Evolutionary conservation across 495 filamentous ascomycete species (phyloP).

Genomic region (Penicilliopsis zonata): DNA sequence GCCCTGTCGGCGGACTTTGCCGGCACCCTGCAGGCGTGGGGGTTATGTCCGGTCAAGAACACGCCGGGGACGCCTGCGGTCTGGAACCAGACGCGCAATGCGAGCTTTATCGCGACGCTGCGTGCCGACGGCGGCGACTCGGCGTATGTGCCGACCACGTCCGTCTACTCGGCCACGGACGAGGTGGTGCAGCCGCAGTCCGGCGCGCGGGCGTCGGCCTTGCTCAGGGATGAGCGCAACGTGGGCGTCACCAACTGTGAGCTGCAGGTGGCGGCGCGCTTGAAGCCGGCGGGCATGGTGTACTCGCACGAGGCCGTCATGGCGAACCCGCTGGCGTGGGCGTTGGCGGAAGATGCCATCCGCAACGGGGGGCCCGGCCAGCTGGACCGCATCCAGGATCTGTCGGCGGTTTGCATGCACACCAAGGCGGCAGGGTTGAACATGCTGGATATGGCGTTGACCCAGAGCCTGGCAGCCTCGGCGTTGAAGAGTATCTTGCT

Average conservation of each 20-base stretch:
- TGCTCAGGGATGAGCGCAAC: constrained; percentile 15
- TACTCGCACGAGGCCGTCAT: constrained; percentile 34
- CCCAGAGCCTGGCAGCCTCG: too few species aligned
- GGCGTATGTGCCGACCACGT: constrained; percentile 40
- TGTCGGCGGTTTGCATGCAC: too few species aligned
- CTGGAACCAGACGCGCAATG: constrained; percentile 31
- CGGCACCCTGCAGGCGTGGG: constrained; percentile 20
- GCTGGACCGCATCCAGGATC: too few species aligned
- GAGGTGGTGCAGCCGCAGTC: constrained; percentile 33
- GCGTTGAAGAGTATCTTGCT: too few species aligned
- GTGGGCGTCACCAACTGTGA: constrained; percentile 36
- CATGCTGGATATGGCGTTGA: too few species aligned
- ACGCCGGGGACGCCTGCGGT: constrained; percentile 15
- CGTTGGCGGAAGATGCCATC: constrained; percentile 30
- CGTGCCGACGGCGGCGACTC: constrained; percentile 28
- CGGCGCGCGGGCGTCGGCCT: constrained; percentile 31
- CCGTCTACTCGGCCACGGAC: constrained; percentile 29
- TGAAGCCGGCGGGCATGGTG: constrained; percentile 21
- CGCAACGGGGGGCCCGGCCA: constrained; percentile 23
- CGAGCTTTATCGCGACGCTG: constrained; percentile 24
- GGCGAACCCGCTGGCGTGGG: constrained; percentile 30
- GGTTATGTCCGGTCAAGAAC: constrained; percentile 19
- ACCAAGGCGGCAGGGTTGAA: too few species aligned
- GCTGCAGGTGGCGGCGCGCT: constrained; percentile 24
- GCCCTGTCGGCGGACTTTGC: constrained; percentile 34